phyloP scores from a whole-genome alignment of 768 basidiomycete genomes.

The Leucocoprinus leucothites region DNA sequence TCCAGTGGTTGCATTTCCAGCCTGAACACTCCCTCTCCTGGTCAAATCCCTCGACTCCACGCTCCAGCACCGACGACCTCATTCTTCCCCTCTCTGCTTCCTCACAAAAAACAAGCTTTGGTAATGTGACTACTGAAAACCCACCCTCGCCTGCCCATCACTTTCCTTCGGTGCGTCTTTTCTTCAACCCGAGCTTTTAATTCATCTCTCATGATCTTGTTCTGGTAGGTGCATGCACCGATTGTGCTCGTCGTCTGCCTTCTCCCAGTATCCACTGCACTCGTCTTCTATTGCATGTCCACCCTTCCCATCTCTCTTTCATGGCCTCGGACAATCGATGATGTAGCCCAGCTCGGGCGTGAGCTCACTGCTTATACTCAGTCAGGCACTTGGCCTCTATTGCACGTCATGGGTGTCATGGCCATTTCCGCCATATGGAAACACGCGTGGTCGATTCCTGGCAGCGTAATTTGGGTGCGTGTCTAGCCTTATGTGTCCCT shows the following conservation, averaged over 20 bases:
- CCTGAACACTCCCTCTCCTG: conserved; percentile 37
- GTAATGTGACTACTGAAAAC: conserved; percentile 33
- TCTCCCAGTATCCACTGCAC: conserved; percentile 63
- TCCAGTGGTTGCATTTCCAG: conserved; percentile 49
- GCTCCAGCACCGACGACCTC: conserved; percentile 38
- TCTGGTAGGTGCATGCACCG: conserved; percentile 33
- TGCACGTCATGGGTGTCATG: conserved; percentile 81
- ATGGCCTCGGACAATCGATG: conserved; percentile 74
- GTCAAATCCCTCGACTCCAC: conserved; percentile 45
- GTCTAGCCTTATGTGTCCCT: conserved; percentile 15
- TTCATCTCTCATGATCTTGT: conserved; percentile 5
- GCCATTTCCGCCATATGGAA: conserved; percentile 89
- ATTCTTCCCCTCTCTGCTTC: conserved; percentile 31
- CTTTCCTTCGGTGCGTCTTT: conserved; percentile 29
- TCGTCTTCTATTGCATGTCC: conserved; percentile 69
- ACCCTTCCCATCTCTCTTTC: conserved; percentile 74
- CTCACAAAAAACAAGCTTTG: conserved; percentile 38
- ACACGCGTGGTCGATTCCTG: conserved; percentile 96
- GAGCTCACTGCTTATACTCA: conserved; percentile 79
- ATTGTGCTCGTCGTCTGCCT: conserved; percentile 46
- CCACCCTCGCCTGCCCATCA: conserved; percentile 21
- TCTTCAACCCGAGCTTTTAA: conserved; percentile 11
- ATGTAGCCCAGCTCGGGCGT: conserved; percentile 70
- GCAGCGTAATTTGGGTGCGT: conserved; percentile 87
- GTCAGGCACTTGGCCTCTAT: conserved; percentile 57